Base-by-base conservation (phyloP, 192 early-diverging fungal species). In the Bifiguratus adelaidae region DNA sequence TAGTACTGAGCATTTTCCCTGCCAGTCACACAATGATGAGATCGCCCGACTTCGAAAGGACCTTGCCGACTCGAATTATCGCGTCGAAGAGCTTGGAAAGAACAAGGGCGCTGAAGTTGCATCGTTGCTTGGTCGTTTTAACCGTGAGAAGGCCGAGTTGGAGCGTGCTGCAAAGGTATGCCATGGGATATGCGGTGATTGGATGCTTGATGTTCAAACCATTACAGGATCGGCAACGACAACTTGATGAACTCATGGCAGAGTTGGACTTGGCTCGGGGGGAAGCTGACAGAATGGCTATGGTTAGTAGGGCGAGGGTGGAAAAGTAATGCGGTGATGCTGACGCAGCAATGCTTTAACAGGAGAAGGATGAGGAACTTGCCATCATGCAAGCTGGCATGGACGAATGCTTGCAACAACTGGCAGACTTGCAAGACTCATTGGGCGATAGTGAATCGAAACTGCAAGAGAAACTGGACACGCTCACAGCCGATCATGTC, bases 51-150 rank as follows among this genome's bases (percentile, higher is more conserved):
- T 93, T 27, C 80, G 82, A 22, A 66, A 80, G 25, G 89, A 95
- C 30, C 65, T 95, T 12, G 74, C 78, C 15, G 82, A 88, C 55
- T 79, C 86, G 36, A 80, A 89, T 49, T 75, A 63, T 27, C 75
- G 81, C 13, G 75, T 88, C 23, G 74, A 74, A 42, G 90, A 93
- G 40, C 67, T 93, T 25, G 76, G 77, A n/a, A 62, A 74, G 36
- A 76, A 71, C 54, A 89, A 88, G 60, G 86, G 84, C 22, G 78
- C 76, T 12, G 95, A 97, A 66, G 76, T 91, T 20, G 79, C 85
- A 37, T 67, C 81, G 5, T 66, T 97, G 51, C 67, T 91, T 29
- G 74, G 73, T 33, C 76, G 81, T 51, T 92, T 91, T 64, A 90
- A 85, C 44, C 59, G 58, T 20, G 91, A 98, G 61, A 88, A 88